These are phyloP conservation scores for Xylona heveae DNA, from an alignment of 495 filamentous ascomycete genomes.

Conservation along the genomic window DNA sequence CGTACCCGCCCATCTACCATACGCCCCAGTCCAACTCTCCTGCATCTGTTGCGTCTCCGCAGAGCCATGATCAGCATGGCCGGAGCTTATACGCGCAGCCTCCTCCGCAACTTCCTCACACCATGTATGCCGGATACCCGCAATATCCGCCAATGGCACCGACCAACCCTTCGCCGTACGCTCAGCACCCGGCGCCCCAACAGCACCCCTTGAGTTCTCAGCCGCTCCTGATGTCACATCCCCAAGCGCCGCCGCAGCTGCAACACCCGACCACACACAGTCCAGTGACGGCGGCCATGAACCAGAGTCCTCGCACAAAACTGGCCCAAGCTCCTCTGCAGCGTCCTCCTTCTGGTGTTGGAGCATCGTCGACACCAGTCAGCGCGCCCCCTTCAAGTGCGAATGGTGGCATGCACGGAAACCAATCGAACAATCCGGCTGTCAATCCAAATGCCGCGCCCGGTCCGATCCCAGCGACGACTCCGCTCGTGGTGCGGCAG, in stretches of 20 bases:
- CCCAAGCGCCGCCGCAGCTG: slow-evolving; percentile 32
- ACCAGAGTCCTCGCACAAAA: slow-evolving; percentile 18
- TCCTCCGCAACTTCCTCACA: slow-evolving; percentile 48
- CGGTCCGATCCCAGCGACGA: slow-evolving; percentile 97
- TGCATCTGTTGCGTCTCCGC: slow-evolving; percentile 82
- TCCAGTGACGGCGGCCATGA: slow-evolving; percentile 19
- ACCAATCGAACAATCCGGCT: too few relatives aligned
- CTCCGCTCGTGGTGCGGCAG: slow-evolving; percentile 81
- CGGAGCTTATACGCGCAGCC: slow-evolving; percentile 68
- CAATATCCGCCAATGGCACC: slow-evolving; percentile 56
- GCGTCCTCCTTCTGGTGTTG: slow-evolving; percentile 26
- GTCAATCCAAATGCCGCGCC: slow-evolving; percentile 83
- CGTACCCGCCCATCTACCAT: slow-evolving; percentile 85
- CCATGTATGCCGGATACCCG: slow-evolving; percentile 49
- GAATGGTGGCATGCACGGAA: background rate
- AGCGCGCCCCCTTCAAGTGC: too few relatives aligned
- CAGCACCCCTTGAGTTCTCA: slow-evolving; percentile 41
- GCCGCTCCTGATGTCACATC: slow-evolving; percentile 47
- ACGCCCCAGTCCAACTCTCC: slow-evolving; percentile 92
- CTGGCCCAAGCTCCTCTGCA: slow-evolving; percentile 19
- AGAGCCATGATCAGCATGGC: slow-evolving; percentile 67
- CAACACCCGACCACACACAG: slow-evolving; percentile 28
- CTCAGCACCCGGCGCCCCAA: slow-evolving; percentile 48
- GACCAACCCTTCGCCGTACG: slow-evolving; percentile 50
- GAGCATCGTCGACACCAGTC: background rate